These are phyloP conservation scores for Venturia nashicola DNA, from an alignment of 2,329 filamentous ascomycete genomes.

Conservation along the genomic window DNA sequence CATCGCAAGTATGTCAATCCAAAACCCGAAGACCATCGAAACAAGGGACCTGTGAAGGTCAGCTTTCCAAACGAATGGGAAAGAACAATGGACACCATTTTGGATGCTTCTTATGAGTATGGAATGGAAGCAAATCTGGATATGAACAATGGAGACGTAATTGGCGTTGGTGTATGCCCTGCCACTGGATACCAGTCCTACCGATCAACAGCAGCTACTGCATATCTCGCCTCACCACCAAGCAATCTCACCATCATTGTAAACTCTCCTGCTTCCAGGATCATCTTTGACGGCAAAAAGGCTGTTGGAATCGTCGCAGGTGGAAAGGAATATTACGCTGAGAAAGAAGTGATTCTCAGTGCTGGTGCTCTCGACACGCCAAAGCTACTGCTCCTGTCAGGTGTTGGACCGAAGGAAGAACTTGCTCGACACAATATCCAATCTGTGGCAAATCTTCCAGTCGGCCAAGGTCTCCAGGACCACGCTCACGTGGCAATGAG, in stretches of 20 bases:
- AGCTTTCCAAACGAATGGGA: slow-evolving; percentile 39
- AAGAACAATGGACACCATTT: slow-evolving; percentile 36
- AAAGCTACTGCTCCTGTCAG: slow-evolving; percentile 43
- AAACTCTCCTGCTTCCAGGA: slow-evolving; percentile 33
- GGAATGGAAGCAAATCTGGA: slow-evolving; percentile 41
- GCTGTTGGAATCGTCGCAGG: slow-evolving; percentile 33
- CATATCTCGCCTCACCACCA: slow-evolving; percentile 33
- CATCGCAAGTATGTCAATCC: slow-evolving; percentile 37
- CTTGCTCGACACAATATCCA: slow-evolving; percentile 30
- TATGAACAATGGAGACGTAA: slow-evolving; percentile 45
- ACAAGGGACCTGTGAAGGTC: slow-evolving; percentile 34
- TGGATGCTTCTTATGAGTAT: slow-evolving; percentile 28
- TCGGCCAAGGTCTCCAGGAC: slow-evolving; percentile 35
- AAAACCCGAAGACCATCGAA: slow-evolving; percentile 35
- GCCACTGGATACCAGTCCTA: slow-evolving; percentile 37
- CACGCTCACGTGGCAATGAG: slow-evolving; percentile 40
- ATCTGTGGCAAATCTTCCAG: slow-evolving; percentile 26
- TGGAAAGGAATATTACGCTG: slow-evolving; percentile 25
- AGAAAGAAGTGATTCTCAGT: slow-evolving; percentile 28
- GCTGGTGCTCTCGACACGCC: slow-evolving; percentile 29
- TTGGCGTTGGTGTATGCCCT: slow-evolving; percentile 41
- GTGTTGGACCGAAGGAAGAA: slow-evolving; percentile 40
- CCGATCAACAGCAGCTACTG: slow-evolving; percentile 37
- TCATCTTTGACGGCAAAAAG: slow-evolving; percentile 35
- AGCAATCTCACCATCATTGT: slow-evolving; percentile 43